Evolutionary conservation across 352 stramenopile genomes (phyloP).

Genomic region (Phytophthora macrochlamydospora): DNA sequence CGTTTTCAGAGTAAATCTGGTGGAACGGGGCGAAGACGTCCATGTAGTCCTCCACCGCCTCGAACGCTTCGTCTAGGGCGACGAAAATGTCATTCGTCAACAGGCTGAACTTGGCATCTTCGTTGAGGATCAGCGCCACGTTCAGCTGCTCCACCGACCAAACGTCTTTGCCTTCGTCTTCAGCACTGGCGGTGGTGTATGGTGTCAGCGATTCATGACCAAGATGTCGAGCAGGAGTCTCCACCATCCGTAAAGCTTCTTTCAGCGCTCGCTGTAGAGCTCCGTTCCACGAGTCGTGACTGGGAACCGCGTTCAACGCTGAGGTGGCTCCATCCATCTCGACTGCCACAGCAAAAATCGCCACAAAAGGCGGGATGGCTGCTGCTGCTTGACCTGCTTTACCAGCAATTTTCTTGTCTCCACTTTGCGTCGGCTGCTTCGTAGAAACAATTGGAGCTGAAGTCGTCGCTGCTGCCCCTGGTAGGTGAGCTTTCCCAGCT

Average conservation of each 20-base stretch:
- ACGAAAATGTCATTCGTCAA: slow-evolving; percentile 89
- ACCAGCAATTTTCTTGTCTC: slow-evolving; percentile 9
- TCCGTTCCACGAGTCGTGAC: slow-evolving; percentile 74
- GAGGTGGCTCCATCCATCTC: slow-evolving; percentile 55
- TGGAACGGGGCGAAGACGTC: slow-evolving; percentile 90
- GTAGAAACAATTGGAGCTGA: background rate
- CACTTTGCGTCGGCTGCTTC: background rate
- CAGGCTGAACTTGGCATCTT: slow-evolving; percentile 80
- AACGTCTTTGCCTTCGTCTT: slow-evolving; percentile 84
- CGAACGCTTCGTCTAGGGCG: slow-evolving; percentile 78
- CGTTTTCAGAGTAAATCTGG: slow-evolving; percentile 88
- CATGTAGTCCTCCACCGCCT: slow-evolving; percentile 87
- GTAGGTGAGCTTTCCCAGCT: slow-evolving; percentile 49
- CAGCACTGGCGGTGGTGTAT: slow-evolving; percentile 81
- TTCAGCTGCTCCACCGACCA: slow-evolving; percentile 84
- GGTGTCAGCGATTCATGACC: slow-evolving; percentile 75
- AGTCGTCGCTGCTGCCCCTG: background rate
- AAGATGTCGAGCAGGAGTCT: slow-evolving; percentile 85
- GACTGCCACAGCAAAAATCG: slow-evolving; percentile 68
- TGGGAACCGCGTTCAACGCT: slow-evolving; percentile 57
- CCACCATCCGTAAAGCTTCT: slow-evolving; percentile 87
- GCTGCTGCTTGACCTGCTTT: slow-evolving; percentile 21
- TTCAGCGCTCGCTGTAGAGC: slow-evolving; percentile 79
- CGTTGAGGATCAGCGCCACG: slow-evolving; percentile 82
- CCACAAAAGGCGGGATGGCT: slow-evolving; percentile 42